Percentiles rank a stretch among this genome's conserved stretches.
These are phyloP conservation scores for Suhomyces xylopsoci DNA, from an alignment of 805 yeast genomes.

Conservation along the genomic window DNA sequence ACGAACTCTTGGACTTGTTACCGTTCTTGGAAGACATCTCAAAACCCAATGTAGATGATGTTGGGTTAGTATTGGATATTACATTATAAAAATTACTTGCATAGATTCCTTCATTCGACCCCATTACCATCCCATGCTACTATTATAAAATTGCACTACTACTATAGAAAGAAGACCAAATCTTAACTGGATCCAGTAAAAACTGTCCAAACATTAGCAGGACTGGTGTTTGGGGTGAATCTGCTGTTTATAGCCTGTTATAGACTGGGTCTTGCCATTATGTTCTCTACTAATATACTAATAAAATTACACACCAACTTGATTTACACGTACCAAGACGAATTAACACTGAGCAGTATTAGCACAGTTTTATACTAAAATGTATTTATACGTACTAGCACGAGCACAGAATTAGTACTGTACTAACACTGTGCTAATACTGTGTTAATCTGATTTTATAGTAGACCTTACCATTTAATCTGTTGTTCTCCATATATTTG, in stretches of 20 bases:
- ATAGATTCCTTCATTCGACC: not conserved
- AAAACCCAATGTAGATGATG: conserved; percentile 70
- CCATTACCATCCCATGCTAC: not conserved
- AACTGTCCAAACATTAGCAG: conserved; percentile 5
- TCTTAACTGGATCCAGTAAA: not conserved
- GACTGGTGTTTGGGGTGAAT: conserved; percentile 6
- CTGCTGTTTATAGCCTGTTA: not conserved
- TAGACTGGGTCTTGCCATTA: not conserved
- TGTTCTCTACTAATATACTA: not conserved
- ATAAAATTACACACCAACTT: no score
- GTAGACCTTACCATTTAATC: no score
- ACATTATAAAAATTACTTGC: conserved; percentile 32
- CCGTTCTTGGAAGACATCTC: conserved; percentile 89
- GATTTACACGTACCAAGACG: no score
- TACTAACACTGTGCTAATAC: no score
- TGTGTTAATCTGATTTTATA: no score
- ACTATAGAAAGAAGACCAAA: not conserved
- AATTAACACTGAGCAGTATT: no score
- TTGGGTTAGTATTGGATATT: conserved; percentile 80
- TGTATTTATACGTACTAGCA: no score
- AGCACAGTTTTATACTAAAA: no score
- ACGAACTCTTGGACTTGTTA: conserved; percentile 85
- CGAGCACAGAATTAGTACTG: no score
- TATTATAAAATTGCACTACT: not conserved
- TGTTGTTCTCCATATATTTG: no score